phyloP scores from a whole-genome alignment of 257 asterid genomes.

The Nicotiana paniculata region DNA sequence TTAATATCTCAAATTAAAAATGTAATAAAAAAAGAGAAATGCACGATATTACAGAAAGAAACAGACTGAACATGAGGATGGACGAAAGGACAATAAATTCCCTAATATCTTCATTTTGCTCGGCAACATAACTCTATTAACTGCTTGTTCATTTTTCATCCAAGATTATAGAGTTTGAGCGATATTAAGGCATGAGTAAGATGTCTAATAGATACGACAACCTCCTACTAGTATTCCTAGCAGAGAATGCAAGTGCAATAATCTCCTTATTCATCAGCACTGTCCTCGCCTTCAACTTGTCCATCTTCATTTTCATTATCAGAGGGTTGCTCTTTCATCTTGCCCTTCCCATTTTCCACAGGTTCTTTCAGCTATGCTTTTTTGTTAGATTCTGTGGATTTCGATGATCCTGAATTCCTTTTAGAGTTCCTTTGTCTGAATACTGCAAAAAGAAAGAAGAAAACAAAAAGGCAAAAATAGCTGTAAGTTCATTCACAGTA shows the following conservation, averaged over 20 bases:
- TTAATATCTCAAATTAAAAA: neutral
- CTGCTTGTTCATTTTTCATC: neutral
- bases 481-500: neutral
- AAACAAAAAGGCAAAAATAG: neutral
- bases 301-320: slow-evolving; percentile 26
- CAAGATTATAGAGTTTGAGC: neutral
- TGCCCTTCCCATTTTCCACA: slow-evolving; percentile 23
- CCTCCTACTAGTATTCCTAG: neutral
- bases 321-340: slow-evolving; percentile 29
- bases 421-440: slow-evolving; percentile 58
- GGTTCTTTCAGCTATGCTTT: slow-evolving; percentile 40
- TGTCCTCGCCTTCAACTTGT: slow-evolving; percentile 1
- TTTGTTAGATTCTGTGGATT: slow-evolving; percentile 28
- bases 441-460: slow-evolving; percentile 33
- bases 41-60: neutral
- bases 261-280: slow-evolving; percentile 7
- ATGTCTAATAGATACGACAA: neutral
- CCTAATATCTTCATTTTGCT: neutral
- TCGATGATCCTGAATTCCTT: slow-evolving; percentile 41
- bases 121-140: neutral
- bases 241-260: neutral
- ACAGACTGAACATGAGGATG: neutral
- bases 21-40: neutral
- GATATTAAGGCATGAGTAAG: neutral
- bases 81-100: neutral